Conservation (phyloP, 2,329 filamentous ascomycete species). For the Pseudogymnoascus sp. region DNA sequence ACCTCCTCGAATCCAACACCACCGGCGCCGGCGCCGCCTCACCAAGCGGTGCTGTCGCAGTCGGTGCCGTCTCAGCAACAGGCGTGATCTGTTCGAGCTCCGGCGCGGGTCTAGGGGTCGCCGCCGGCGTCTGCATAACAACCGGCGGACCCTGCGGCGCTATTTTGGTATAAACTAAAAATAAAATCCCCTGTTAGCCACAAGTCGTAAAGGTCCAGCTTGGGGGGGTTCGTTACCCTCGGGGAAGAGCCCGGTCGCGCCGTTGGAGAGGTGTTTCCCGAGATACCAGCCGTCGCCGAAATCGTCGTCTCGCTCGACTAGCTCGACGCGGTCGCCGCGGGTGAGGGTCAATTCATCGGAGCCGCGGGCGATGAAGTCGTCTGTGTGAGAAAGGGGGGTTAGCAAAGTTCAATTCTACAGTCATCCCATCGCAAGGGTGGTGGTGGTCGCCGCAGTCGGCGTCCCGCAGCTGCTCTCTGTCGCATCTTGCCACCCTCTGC, state of each 20-base stretch:
- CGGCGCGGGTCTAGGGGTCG: neutral
- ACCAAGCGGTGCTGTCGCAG: conserved; percentile 12
- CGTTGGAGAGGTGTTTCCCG: conserved; percentile 64
- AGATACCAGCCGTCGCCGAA: conserved; percentile 85
- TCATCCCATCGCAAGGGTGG: neutral
- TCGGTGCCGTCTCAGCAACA: neutral
- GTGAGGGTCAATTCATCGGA: conserved; percentile 84
- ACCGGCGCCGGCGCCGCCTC: conserved; percentile 9
- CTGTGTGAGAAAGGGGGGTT: conserved; percentile 35
- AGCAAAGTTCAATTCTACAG: neutral
- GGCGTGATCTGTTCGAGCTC: neutral
- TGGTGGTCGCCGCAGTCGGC: neutral
- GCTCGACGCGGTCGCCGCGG: conserved; percentile 75
- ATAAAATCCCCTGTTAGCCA: conserved; percentile 20
- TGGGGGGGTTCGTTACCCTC: conserved; percentile 49
- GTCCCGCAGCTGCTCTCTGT: neutral
- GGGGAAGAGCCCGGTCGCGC: conserved; percentile 70
- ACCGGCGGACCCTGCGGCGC: conserved; percentile 24
- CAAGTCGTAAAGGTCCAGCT: conserved; percentile 16
- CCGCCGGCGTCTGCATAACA: neutral
- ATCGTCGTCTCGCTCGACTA: conserved; percentile 79
- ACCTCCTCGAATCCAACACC: neutral
- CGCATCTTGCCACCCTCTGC: neutral
- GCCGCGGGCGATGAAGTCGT: conserved; percentile 87
- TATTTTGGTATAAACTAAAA: conserved; percentile 28